Evolutionary conservation across 1,139 yeast genomes (phyloP).

Genomic region (Yamadazyma trypodendri): DNA sequence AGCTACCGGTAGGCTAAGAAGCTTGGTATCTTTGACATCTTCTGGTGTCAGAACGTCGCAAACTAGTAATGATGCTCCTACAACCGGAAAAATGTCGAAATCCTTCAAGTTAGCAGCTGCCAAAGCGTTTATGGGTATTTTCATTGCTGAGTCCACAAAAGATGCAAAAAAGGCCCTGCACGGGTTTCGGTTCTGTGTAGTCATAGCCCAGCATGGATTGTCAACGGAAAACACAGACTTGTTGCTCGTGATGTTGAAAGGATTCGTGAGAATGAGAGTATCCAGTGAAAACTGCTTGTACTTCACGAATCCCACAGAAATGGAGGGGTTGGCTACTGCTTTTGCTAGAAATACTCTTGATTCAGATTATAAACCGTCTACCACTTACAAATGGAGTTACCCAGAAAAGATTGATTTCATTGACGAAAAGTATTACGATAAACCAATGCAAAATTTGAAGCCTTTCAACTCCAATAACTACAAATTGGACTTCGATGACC

Average conservation of each 20-base stretch:
- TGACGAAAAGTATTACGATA: slow-evolving; percentile 40
- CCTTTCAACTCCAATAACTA: slow-evolving; percentile 15
- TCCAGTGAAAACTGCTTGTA: slow-evolving; percentile 48
- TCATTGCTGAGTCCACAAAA: slow-evolving; percentile 25
- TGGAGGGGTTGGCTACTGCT: slow-evolving; percentile 65
- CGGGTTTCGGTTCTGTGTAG: slow-evolving; percentile 27
- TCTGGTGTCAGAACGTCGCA: slow-evolving; percentile 13
- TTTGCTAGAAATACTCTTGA: slow-evolving; percentile 48
- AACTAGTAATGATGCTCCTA: slow-evolving; percentile 7
- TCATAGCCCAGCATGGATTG: slow-evolving; percentile 29
- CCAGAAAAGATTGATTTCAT: slow-evolving; percentile 58
- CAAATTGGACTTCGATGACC: slow-evolving; percentile 13
- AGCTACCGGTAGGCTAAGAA: slow-evolving; percentile 14
- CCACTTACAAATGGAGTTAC: slow-evolving; percentile 48
- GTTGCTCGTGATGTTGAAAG: slow-evolving; percentile 50
- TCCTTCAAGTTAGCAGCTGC: slow-evolving; percentile 25
- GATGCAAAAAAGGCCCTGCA: slow-evolving; percentile 29
- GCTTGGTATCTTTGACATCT: slow-evolving; percentile 24
- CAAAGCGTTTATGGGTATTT: slow-evolving; percentile 31
- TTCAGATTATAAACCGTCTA: slow-evolving; percentile 17
- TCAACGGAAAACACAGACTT: slow-evolving; percentile 26
- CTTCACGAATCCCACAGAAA: slow-evolving; percentile 56
- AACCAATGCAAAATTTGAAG: slow-evolving; percentile 23
- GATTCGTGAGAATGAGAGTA: slow-evolving; percentile 55
- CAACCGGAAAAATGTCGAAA: slow-evolving; percentile 1